Evolutionary conservation across 2,329 filamentous ascomycete species (phyloP), one percentile per base, ranked within the genome.

Genomic region (Fusarium azukiicola): DNA sequence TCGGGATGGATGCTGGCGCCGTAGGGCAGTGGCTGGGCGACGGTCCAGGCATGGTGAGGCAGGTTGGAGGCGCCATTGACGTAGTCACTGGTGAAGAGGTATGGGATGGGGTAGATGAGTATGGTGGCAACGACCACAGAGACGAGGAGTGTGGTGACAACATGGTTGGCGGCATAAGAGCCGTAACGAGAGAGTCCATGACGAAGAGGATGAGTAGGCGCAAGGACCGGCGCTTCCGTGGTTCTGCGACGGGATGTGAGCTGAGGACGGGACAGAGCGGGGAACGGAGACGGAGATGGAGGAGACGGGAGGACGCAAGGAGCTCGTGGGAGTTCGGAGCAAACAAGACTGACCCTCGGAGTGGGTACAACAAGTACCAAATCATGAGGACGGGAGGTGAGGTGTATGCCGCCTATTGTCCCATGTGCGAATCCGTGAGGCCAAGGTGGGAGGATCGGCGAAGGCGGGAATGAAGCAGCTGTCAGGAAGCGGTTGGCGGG

Each of bases 31-130:
- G 94, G 93, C 74, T 93, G 92, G 10, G 95, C 95, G 49, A 94
- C 94, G 38, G 96, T 97, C 96, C 96, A 97, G 80, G 96, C 95
- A 91, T 97, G 95, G 83, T 95, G 94, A 42, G 96, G 96, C 12
- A 97, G 89, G 76, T 94, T 95, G 69, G 95, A 95, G 36, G 94
- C 93, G 79, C 94, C 94, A 83, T 94, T 95, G 81, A 93, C 93
- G 79, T 95, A 94, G 85, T 96, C 94, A 83, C 93, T 94, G 3
- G 94, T 94, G 85, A 95, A 95, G 67, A 97, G 92, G 84, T 96
- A 96, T 27, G 96, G 92, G 69, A 96, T 94, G 12, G 95, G 95
- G 82, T 96, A 97, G 75, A 95, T 92, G 71, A 97, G 91, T 69
- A 95, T 88, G 61, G 95, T 92, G 72, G 95, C 95, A 73, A 96